These are phyloP conservation scores for Nicotiana benthamiana DNA, from an alignment of 257 asterid species.

Conservation along the genomic window DNA sequence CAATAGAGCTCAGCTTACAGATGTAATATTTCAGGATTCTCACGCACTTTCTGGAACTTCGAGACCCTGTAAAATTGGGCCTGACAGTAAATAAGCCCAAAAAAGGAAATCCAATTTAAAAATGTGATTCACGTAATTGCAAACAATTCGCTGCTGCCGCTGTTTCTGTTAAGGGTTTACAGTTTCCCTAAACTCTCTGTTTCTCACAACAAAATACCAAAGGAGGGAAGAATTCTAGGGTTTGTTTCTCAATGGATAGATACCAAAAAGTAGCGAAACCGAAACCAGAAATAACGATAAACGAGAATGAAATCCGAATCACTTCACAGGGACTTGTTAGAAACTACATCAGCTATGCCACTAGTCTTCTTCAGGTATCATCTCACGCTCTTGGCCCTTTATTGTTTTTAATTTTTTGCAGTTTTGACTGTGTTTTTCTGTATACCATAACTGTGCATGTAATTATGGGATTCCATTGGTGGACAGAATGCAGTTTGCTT, in stretches of 20 bases:
- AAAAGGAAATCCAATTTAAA: background rate
- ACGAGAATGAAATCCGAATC: conserved; percentile 95
- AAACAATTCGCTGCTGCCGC: conserved; percentile 3
- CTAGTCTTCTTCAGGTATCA: conserved; percentile 75
- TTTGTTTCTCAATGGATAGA: conserved; percentile 51
- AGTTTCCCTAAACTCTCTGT: background rate
- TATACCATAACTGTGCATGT: background rate
- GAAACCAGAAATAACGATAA: conserved; percentile 63
- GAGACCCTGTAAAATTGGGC: background rate
- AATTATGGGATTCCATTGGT: background rate
- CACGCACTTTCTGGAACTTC: background rate
- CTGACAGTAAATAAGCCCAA: background rate
- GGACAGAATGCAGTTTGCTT: background rate
- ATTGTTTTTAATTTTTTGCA: background rate
- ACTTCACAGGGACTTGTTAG: conserved; percentile 82
- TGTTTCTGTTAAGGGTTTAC: conserved; percentile 9
- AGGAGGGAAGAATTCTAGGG: background rate
- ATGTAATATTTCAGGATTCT: background rate
- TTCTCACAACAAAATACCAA: background rate
- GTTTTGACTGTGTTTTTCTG: background rate
- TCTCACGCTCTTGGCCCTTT: background rate
- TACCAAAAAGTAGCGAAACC: conserved; percentile 87
- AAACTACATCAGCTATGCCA: conserved; percentile 78
- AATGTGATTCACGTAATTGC: background rate
- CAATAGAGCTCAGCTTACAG: no score